Evolutionary conservation across 129 eudicot genomes (phyloP).

Genomic region (Flaveria bidentis): DNA sequence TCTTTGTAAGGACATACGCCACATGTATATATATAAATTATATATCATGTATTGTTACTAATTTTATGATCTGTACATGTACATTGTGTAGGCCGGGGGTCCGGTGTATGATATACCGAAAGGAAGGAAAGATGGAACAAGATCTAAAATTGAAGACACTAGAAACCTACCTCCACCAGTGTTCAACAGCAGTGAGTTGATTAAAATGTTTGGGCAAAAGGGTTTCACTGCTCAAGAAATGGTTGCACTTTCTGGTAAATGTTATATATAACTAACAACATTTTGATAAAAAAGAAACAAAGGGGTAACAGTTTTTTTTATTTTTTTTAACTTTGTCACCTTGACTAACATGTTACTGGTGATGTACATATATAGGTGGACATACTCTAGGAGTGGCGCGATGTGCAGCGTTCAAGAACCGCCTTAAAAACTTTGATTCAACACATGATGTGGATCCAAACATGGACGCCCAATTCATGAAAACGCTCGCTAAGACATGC

Average conservation of each 20-base stretch:
- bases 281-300: no score
- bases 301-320: no score
- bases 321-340: not conserved
- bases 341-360: not conserved
- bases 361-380: constrained; percentile 48
- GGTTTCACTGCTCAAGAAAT: constrained; percentile 84
- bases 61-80: not conserved
- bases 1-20: constrained; percentile 58
- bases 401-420: constrained; percentile 82
- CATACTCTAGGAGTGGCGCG: constrained; percentile 97
- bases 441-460: constrained; percentile 70
- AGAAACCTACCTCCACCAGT: constrained; percentile 71
- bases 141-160: constrained; percentile 90
- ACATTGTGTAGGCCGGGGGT: constrained; percentile 63
- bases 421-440: constrained; percentile 63
- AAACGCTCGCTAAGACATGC: constrained; percentile 61
- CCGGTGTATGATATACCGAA: constrained; percentile 79
- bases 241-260: constrained; percentile 93
- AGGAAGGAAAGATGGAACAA: constrained; percentile 92
- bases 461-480: constrained; percentile 57
- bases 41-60: not conserved
- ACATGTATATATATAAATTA: not conserved
- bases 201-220: constrained; percentile 65
- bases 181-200: constrained; percentile 63
- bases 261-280: no score